A percentile compares a stretch with the other conserved stretches of the same genome.
Evolutionary conservation across 768 basidiomycete genomes (phyloP).

Genomic region (Punctularia strigosozonata): DNA sequence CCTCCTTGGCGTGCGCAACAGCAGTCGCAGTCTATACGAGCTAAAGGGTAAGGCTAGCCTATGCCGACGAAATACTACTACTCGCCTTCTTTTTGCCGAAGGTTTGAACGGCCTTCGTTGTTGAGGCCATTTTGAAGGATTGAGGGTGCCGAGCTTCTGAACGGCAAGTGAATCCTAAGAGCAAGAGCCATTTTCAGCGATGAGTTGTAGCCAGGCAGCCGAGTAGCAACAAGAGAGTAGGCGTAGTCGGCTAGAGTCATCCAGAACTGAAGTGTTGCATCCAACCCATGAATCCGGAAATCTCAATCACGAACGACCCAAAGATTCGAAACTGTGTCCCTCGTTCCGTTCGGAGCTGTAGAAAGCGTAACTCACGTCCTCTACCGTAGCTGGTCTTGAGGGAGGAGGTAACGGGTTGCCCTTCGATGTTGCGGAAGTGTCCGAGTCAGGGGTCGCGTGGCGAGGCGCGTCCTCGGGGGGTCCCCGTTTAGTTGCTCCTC

Average conservation of each 20-base stretch:
- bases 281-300: constrained; percentile 21
- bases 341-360: no score
- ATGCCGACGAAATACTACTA: constrained; percentile 5
- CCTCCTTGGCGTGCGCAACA: constrained; percentile 93
- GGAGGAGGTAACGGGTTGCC: no score
- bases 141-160: constrained; percentile 11
- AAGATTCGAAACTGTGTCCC: no score
- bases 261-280: constrained; percentile 21
- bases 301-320: constrained; percentile 1
- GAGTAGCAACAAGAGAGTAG: background rate
- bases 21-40: constrained; percentile 82
- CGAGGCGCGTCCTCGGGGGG: no score
- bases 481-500: no score
- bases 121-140: constrained; percentile 52
- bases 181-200: no score
- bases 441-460: no score
- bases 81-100: constrained; percentile 99
- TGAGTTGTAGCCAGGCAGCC: background rate
- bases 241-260: constrained; percentile 19
- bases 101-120: constrained; percentile 87
- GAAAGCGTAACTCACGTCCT: no score
- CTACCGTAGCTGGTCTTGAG: no score
- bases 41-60: background rate
- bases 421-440: no score
- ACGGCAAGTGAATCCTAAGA: constrained; percentile 10